Evolutionary conservation across 1,139 yeast species (phyloP).

Genomic region (Hyphopichia buzzinii): DNA sequence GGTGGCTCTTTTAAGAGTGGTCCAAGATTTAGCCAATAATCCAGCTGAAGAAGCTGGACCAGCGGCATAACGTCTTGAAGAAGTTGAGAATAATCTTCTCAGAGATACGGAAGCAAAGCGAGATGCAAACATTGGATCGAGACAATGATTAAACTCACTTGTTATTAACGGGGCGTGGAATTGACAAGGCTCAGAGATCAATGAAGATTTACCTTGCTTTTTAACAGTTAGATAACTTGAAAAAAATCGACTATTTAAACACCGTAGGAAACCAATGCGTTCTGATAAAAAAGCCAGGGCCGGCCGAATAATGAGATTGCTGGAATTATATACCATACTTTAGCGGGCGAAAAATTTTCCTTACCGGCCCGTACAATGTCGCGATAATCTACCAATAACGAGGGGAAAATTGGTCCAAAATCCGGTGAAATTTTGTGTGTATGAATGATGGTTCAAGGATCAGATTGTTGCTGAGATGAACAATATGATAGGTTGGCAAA

Average conservation of each 20-base stretch:
- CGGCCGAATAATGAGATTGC: not conserved
- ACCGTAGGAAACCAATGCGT: not conserved
- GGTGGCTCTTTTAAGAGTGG: slow-evolving; percentile 27
- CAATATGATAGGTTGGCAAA: too few species aligned
- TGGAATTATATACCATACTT: not conserved
- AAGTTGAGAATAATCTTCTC: slow-evolving; percentile 5
- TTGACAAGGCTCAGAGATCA: not conserved
- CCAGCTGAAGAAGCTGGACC: slow-evolving; percentile 8
- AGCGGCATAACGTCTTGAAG: not conserved
- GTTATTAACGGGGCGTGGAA: not conserved
- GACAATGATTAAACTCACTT: not conserved
- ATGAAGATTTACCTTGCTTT: too few species aligned
- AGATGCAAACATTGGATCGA: slow-evolving; percentile 3
- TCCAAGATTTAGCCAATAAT: slow-evolving; percentile 25
- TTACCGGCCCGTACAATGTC: not conserved
- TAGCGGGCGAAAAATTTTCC: not conserved
- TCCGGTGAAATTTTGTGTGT: not conserved
- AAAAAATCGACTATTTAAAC: too few species aligned
- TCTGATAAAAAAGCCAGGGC: not conserved
- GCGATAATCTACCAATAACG: not conserved
- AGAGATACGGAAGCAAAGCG: not conserved
- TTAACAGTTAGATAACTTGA: too few species aligned
- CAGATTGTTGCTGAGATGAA: too few species aligned
- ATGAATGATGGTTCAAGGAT: too few species aligned
- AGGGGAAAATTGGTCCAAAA: not conserved